Evolutionary conservation across 148 eudicot species (phyloP).

Genomic region (Rhododendron mucronatum): DNA sequence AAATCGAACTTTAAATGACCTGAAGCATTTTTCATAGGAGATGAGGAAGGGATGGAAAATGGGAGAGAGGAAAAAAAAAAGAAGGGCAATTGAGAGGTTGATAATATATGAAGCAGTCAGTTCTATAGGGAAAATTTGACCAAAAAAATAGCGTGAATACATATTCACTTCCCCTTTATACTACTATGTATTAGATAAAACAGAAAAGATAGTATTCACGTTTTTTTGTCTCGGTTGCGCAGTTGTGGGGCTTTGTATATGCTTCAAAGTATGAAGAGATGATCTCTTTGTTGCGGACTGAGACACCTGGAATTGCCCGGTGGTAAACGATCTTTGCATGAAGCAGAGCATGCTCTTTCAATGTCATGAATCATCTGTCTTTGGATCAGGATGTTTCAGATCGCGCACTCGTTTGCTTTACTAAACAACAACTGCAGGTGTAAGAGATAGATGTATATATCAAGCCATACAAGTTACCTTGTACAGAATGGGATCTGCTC

Average conservation of each 20-base stretch:
- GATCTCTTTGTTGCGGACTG: constrained; percentile 55
- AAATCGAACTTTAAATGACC: background rate
- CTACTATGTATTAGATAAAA: background rate
- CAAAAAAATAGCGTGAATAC: background rate
- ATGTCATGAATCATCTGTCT: background rate
- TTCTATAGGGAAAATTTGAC: background rate
- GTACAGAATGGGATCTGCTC: constrained; percentile 1
- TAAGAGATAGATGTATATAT: background rate
- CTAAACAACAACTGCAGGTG: background rate
- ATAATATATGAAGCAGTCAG: background rate
- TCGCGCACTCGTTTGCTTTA: background rate
- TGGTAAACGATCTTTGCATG: constrained; percentile 29
- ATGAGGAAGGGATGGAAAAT: background rate
- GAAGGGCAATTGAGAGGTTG: background rate
- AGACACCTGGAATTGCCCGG: constrained; percentile 76
- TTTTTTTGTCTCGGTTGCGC: constrained; percentile 18
- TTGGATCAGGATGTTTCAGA: background rate
- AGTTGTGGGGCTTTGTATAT: constrained; percentile 96
- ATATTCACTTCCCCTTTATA: background rate
- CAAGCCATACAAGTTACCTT: background rate
- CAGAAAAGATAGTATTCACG: background rate
- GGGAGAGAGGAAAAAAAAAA: background rate
- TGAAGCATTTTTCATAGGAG: background rate
- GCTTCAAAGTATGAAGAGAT: constrained; percentile 76
- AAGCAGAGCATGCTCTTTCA: background rate